Evolutionary conservation across 2,329 filamentous ascomycete species (phyloP).

Genomic region (Alternaria panax): DNA sequence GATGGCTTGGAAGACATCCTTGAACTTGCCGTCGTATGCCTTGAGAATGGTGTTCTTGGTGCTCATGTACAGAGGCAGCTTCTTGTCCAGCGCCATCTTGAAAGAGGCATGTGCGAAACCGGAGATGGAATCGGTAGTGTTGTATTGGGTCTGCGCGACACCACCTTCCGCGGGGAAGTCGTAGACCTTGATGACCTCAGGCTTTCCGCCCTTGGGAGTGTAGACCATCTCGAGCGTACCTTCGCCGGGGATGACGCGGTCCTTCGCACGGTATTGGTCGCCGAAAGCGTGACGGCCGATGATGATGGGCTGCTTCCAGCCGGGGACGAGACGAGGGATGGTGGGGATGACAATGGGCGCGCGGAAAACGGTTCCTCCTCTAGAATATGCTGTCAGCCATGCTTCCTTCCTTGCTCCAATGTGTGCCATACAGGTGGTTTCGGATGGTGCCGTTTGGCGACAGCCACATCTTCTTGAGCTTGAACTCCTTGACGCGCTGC

Average conservation of each 20-base stretch:
- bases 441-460: slow-evolving; percentile 91
- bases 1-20: slow-evolving; percentile 98
- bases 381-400: slow-evolving; percentile 37
- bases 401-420: not conserved
- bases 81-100: slow-evolving; percentile 90
- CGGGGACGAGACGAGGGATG: slow-evolving; percentile 90
- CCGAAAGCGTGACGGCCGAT: slow-evolving; percentile 98
- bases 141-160: slow-evolving; percentile 95
- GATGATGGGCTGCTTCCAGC: slow-evolving; percentile 99
- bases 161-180: slow-evolving; percentile 87
- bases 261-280: slow-evolving; percentile 98
- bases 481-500: slow-evolving; percentile 95
- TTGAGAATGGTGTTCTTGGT: slow-evolving; percentile 99
- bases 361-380: slow-evolving; percentile 95
- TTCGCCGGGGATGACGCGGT: slow-evolving; percentile 79
- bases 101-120: slow-evolving; percentile 97
- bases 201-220: slow-evolving; percentile 81
- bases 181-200: slow-evolving; percentile 87
- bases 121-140: slow-evolving; percentile 92
- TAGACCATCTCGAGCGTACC: slow-evolving; percentile 95
- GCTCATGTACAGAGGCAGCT: slow-evolving; percentile 97
- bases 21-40: slow-evolving; percentile 98
- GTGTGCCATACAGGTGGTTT: slow-evolving; percentile 63
- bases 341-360: slow-evolving; percentile 96
- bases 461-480: slow-evolving; percentile 99